Conservation (phyloP, 768 basidiomycete genomes). For the Trichaptum fuscoviolaceum region DNA sequence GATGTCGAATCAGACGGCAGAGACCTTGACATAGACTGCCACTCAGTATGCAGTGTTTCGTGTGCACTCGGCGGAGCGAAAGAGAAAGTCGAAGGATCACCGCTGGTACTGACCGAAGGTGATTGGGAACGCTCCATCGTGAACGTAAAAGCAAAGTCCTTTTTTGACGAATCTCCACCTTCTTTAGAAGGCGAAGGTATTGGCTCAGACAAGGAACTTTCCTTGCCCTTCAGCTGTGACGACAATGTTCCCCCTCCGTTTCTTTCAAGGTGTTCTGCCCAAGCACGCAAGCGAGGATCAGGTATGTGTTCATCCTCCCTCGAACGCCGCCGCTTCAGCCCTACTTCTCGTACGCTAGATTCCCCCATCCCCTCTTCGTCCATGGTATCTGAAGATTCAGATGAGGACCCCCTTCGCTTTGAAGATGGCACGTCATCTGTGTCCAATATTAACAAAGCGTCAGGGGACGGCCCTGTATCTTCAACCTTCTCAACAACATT, state of each 20-base stretch:
- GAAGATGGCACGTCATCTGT: not conserved
- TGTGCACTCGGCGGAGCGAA: constrained; percentile 7
- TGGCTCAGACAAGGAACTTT: not conserved
- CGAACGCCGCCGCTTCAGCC: not conserved
- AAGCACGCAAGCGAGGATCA: not conserved
- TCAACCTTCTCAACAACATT: not conserved
- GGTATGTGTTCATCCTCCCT: not conserved
- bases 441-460: not conserved
- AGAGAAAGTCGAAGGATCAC: constrained; percentile 9
- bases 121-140: not conserved
- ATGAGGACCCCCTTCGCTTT: not conserved
- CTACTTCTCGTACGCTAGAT: not conserved
- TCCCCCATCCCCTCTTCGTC: not conserved
- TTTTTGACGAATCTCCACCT: not conserved
- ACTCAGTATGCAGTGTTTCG: not conserved
- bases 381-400: not conserved
- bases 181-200: not conserved
- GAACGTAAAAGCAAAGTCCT: constrained; percentile 2
- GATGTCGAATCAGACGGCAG: not conserved
- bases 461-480: not conserved
- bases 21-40: not conserved
- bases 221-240: not conserved
- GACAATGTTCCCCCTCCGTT: not conserved
- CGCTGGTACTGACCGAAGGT: constrained; percentile 5
- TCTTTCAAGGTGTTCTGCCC: not conserved